A percentile compares a stretch with the other conserved stretches of the same genome.
Conservation (phyloP, 2,329 filamentous ascomycete species). For the Chrysoporthe puriensis region DNA sequence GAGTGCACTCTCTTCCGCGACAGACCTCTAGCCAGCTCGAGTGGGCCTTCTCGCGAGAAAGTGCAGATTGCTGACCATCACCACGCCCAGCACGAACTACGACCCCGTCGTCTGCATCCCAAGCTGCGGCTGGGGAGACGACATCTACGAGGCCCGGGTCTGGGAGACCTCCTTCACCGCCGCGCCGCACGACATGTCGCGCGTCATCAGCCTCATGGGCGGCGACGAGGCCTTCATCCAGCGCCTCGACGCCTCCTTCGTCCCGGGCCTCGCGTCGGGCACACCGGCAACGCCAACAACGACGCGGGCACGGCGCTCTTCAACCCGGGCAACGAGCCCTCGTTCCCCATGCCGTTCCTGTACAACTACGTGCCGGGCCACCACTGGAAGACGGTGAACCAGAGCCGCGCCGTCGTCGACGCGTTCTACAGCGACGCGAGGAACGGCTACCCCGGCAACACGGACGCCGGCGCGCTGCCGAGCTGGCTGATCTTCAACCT, state of each 20-base stretch:
- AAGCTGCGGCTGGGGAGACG: conserved; percentile 18
- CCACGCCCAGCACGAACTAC: conserved; percentile 7
- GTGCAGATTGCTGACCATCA: not conserved
- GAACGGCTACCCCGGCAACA: conserved; percentile 49
- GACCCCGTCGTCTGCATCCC: conserved; percentile 15
- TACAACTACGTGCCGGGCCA: conserved; percentile 52
- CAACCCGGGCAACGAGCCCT: conserved; percentile 25
- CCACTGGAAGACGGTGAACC: conserved; percentile 42
- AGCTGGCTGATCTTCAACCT: conserved; percentile 56
- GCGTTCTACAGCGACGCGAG: conserved; percentile 44
- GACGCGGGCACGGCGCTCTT: conserved; percentile 19
- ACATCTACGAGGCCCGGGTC: conserved; percentile 21
- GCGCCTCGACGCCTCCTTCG: conserved; percentile 21
- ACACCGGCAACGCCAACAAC: conserved; percentile 20
- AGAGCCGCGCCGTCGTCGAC: conserved; percentile 41
- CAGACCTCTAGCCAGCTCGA: not conserved
- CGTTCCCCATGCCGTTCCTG: conserved; percentile 51
- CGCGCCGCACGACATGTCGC: conserved; percentile 22
- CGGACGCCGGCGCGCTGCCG: conserved; percentile 51
- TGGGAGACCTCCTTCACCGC: conserved; percentile 23
- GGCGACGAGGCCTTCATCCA: conserved; percentile 22
- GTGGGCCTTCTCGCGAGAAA: not conserved
- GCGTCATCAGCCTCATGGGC: conserved; percentile 21
- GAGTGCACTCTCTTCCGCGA: not conserved
- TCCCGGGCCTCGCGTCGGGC: conserved; percentile 11